Conservation (phyloP, 108 stramenopile species). For the Discostella pseudostelligera region DNA sequence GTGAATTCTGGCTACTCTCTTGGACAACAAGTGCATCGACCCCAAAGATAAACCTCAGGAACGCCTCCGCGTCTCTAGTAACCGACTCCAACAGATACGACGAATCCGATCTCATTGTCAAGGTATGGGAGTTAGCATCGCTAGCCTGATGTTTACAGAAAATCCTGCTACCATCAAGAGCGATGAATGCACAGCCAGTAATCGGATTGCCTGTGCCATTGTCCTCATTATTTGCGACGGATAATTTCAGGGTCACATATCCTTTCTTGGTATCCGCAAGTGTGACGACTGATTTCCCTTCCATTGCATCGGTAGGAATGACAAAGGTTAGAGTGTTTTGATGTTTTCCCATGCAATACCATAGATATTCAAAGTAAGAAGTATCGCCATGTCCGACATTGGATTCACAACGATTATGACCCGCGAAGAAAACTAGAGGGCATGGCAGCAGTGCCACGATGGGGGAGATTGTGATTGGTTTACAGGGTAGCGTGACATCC, state of each 20-base stretch:
- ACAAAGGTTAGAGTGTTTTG: slow-evolving; percentile 16
- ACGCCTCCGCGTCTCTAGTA: slow-evolving; percentile 7
- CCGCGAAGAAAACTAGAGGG: slow-evolving; percentile 73
- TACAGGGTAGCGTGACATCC: slow-evolving; percentile 54
- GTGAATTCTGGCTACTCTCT: neutral
- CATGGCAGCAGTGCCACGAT: slow-evolving; percentile 71
- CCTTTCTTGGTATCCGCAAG: slow-evolving; percentile 28
- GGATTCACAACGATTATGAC: slow-evolving; percentile 9
- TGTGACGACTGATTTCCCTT: slow-evolving; percentile 3
- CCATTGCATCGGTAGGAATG: neutral
- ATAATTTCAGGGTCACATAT: slow-evolving; percentile 11
- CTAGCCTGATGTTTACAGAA: slow-evolving; percentile 24
- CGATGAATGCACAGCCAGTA: slow-evolving; percentile 36
- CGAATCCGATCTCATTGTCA: slow-evolving; percentile 30
- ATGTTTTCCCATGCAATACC: slow-evolving; percentile 47
- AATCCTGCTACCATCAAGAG: slow-evolving; percentile 29
- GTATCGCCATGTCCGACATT: slow-evolving; percentile 53
- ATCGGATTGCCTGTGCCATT: slow-evolving; percentile 2
- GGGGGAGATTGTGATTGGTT: slow-evolving; percentile 55
- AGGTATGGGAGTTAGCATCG: slow-evolving; percentile 13
- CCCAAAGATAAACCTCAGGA: slow-evolving; percentile 38
- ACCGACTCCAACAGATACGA: slow-evolving; percentile 17
- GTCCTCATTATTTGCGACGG: neutral
- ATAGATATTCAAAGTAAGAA: slow-evolving; percentile 66
- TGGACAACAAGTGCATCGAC: slow-evolving; percentile 4